Percentiles rank a stretch among this genome's conserved stretches.
Conservation (phyloP, 352 stramenopile genomes). For the Globisporangium recalcitrans region DNA sequence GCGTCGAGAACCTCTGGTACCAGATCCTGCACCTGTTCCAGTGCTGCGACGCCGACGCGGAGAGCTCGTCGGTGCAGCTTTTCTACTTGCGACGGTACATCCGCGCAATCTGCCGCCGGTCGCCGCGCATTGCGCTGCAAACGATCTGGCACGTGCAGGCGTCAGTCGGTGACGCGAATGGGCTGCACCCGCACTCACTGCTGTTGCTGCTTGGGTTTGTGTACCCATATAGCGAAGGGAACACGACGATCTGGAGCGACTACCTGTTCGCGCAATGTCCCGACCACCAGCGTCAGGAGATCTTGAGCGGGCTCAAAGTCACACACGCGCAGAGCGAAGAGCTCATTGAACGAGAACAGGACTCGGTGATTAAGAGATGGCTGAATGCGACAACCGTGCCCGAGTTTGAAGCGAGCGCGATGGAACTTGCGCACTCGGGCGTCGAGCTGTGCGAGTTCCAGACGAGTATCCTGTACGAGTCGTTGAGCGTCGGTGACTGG, state of each 20-base stretch:
- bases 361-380: slow-evolving; percentile 57
- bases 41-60: slow-evolving; percentile 53
- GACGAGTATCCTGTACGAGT: slow-evolving; percentile 67
- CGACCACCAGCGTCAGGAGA: slow-evolving; percentile 43
- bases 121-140: slow-evolving; percentile 64
- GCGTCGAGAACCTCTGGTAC: slow-evolving; percentile 75
- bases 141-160: slow-evolving; percentile 81
- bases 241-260: slow-evolving; percentile 48
- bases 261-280: slow-evolving; percentile 55
- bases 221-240: slow-evolving; percentile 31
- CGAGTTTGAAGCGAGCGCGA: slow-evolving; percentile 49
- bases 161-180: slow-evolving; percentile 44
- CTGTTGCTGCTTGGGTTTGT: slow-evolving; percentile 57
- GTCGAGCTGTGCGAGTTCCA: slow-evolving; percentile 66
- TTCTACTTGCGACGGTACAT: slow-evolving; percentile 69
- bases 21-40: slow-evolving; percentile 76
- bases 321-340: slow-evolving; percentile 34
- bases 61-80: slow-evolving; percentile 42
- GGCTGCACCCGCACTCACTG: slow-evolving; percentile 57
- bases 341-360: slow-evolving; percentile 39
- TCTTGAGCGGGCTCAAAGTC: slow-evolving; percentile 34
- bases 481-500: slow-evolving; percentile 29
- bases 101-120: slow-evolving; percentile 62
- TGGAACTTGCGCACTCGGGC: slow-evolving; percentile 36
- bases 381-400: slow-evolving; percentile 40